Evolutionary conservation across 2,329 filamentous ascomycete genomes (phyloP), one percentile per base, ranked within the genome.

Genomic region (Aspergillus ochraceoroseus): DNA sequence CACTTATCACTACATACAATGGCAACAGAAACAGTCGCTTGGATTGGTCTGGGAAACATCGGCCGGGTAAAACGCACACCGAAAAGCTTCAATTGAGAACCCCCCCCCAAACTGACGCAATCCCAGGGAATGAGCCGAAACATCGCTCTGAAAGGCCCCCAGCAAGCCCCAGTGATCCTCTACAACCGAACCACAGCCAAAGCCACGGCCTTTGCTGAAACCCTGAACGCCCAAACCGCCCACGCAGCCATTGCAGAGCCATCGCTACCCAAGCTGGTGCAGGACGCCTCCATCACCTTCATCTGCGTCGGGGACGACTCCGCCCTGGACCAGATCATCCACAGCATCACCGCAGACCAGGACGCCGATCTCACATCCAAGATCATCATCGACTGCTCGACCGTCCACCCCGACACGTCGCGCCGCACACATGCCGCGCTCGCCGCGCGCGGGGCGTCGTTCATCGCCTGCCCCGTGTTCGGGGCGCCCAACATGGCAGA

Each of bases 1-100:
- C 30, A 17, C 23, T 5, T 11, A 30, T 9, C 11, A 23, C 14
- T 29, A 25, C 12, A 7, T 7, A 48, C 17, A 19, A 62, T 62
- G 58, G 48, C 58, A 17, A 58, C 54, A 40, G 50, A 53, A 49
- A 79, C 76, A 64, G 57, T 92, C 36, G 74, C 87, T 54, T 94
- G 81, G 79, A 79, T 94, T 39, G 87, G 88, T 42, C 75, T 94
- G 35, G 87, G 87, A 37, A 94, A 94, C 63, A 94, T 94, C 80
- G 88, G 86, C 51, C 76, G 82, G 58, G 85, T 84, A 70, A 70
- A 77, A 66, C 19, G 27, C 5, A n/a, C 31, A 22, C 39, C 32
- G 11, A 30, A 33, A 19, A 37, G 15, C 20, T 8, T 20, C 12
- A 13, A 8, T 4, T 9, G 13, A 31, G 9, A 30, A 12, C 5